Evolutionary conservation across 2,329 filamentous ascomycete genomes (phyloP), one percentile per base, ranked within the genome.

Genomic region (Aspergillus neoniger): DNA sequence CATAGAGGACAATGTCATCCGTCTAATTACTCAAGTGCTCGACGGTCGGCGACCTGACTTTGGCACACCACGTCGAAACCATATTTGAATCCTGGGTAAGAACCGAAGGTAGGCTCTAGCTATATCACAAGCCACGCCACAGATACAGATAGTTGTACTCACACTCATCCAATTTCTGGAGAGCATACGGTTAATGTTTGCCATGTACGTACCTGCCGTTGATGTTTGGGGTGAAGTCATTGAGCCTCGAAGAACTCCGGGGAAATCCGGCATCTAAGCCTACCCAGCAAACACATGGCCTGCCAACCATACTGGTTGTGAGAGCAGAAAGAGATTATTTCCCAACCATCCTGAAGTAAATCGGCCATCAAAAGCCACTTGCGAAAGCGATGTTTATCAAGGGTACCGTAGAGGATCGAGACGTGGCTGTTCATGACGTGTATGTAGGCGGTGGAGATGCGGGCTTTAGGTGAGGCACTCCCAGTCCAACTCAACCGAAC

Each of bases 371-470:
- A 12, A 50, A 30, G 19, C 47, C 47, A 50, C 47, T 50, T n/a
- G 47, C 28, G 15, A 50, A 5, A n/a, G 23, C 28, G 25, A 32
- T 30, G 25, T 30, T 50, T 50, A 50, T 50, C 15, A 15, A 19
- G 28, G 53, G 36, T 14, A 21, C n/a, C 17, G 39, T 21, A 55
- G 41, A n/a, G 39, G 36, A 44, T 50, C 23, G 58, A 28, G 17
- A 60, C 23, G 58, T 30, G 47, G 19, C 55, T 48, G 57, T 19
- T 48, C 51, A 44, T 58, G 55, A 58, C 51, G 55, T 57, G 61
- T 61, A 57, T 38, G 52, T 56, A 50, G 55, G 55, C 38, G 58
- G 58, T 59, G 58, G 55, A 44, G 58, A 36, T 59, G 60, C 39
- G 53, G 49, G 41, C 41, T 44, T 23, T 57, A 44, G 58, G 55